Evolutionary conservation across 331 rosid genomes (phyloP).

Genomic region (Telfairia occidentalis): DNA sequence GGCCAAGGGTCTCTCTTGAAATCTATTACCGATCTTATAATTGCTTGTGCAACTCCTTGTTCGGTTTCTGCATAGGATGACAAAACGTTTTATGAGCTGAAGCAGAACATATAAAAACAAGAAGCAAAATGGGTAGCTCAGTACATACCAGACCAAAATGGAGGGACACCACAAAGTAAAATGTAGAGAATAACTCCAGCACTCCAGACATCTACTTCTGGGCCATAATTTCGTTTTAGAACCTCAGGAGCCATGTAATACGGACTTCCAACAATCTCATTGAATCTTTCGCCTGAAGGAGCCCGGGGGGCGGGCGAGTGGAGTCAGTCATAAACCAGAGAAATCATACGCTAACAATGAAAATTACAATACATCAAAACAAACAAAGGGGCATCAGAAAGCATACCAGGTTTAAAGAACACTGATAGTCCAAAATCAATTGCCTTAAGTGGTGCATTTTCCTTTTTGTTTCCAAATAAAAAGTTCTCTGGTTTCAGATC

Average conservation of each 20-base stretch:
- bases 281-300: conserved; percentile 59
- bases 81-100: conserved; percentile 2
- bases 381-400: conserved; percentile 1
- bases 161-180: conserved; percentile 92
- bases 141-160: conserved; percentile 95
- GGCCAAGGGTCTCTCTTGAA: conserved; percentile 98
- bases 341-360: neutral
- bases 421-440: conserved; percentile 91
- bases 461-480: conserved; percentile 80
- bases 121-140: neutral
- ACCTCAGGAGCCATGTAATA: conserved; percentile 99
- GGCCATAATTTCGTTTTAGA: conserved; percentile 70
- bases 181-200: conserved; percentile 94
- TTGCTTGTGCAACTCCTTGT: conserved; percentile 98
- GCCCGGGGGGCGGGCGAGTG: neutral
- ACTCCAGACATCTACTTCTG: conserved; percentile 94
- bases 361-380: neutral
- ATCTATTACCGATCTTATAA: conserved; percentile 72
- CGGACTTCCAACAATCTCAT: conserved; percentile 95
- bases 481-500: conserved; percentile 97
- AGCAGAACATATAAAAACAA: neutral
- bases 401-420: conserved; percentile 80
- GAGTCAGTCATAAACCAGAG: conserved; percentile 11
- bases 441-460: conserved; percentile 67
- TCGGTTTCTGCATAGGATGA: conserved; percentile 71